These are phyloP conservation scores for Penicillium sp. DNA, from an alignment of 2,329 filamentous ascomycete species.

Conservation along the genomic window DNA sequence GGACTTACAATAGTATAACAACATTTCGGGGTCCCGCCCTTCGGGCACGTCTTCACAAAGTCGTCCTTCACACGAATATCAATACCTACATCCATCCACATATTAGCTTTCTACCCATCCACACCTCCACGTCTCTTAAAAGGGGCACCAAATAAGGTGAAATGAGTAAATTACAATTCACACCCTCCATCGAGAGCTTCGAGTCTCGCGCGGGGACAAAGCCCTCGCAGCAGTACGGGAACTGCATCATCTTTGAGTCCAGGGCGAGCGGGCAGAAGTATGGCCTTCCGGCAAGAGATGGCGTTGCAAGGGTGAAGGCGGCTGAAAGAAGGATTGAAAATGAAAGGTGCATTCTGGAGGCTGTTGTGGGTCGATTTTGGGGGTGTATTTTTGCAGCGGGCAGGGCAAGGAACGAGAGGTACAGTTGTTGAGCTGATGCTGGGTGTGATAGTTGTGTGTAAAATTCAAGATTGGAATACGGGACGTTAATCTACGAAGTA, in stretches of 20 bases:
- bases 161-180: constrained; percentile 29
- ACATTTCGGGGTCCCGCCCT: constrained; percentile 29
- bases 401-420: neutral
- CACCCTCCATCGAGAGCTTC: constrained; percentile 27
- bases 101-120: constrained; percentile 17
- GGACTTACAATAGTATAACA: constrained; percentile 39
- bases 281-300: constrained; percentile 16
- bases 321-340: constrained; percentile 22
- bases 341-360: constrained; percentile 22
- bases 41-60: constrained; percentile 32
- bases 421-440: neutral
- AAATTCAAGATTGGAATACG: neutral
- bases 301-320: constrained; percentile 24
- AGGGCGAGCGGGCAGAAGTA: constrained; percentile 32
- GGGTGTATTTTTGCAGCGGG: neutral
- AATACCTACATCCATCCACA: constrained; percentile 17
- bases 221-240: constrained; percentile 36
- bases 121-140: neutral
- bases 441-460: neutral
- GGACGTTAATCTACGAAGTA: neutral
- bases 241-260: constrained; percentile 34
- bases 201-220: constrained; percentile 26
- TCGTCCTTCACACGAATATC: constrained; percentile 20
- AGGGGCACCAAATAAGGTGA: neutral
- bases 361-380: neutral